Evolutionary conservation across 352 stramenopile genomes (phyloP), one percentile per base, ranked within the genome.

Genomic region (Halophytophthora batemanensis): DNA sequence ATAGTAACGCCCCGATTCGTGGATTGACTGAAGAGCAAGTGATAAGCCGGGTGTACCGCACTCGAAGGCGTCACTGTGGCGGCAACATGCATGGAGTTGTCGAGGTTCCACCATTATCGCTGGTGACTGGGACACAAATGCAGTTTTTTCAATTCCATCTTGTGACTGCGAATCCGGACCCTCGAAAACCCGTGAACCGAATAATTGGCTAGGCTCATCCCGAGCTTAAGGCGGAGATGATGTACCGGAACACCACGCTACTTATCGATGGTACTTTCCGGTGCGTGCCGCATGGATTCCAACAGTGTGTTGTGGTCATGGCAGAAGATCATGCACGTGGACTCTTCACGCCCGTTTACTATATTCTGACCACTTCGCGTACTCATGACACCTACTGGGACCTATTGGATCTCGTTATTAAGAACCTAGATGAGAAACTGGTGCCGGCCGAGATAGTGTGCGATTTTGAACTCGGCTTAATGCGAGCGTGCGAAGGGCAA

Each of bases 61-160:
- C 37, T 22, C 50, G 50, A 3, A 25, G 29, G 10, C 18, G 33
- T 25, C 47, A 61, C 40, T 56, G 51, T 8, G 47, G 41, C 29
- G 40, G 41, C 23, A 37, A 64, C 28, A 54, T 69, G 5, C 54
- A 69, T 39, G 49, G 60, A 10, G 53, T 56, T 18, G 28, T 68
- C 1, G 53, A 68, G 52, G 35, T 59, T 6, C 47, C 53, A 6
- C 52, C 53, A 15, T 51, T 39, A 2, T 56, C 53, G 13, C 45
- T 43, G 25, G 49, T 63, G 1, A 56, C 44, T 33, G 37, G 54
- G 14, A 57, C 40, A 8, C 34, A 19, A 3, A 52, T 63, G 14
- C 48, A 33, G 14, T 60, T 59, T 25, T 56, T 60, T n/a, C 49
- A 59, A 6, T 63, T 68, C n/a, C 53, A 63, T 22, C 25, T 61